Percentiles rank a stretch among this genome's conserved stretches.
phyloP scores from a whole-genome alignment of 1,284 basidiomycete species.

The Sporisorium iseilematis-ciliati region DNA sequence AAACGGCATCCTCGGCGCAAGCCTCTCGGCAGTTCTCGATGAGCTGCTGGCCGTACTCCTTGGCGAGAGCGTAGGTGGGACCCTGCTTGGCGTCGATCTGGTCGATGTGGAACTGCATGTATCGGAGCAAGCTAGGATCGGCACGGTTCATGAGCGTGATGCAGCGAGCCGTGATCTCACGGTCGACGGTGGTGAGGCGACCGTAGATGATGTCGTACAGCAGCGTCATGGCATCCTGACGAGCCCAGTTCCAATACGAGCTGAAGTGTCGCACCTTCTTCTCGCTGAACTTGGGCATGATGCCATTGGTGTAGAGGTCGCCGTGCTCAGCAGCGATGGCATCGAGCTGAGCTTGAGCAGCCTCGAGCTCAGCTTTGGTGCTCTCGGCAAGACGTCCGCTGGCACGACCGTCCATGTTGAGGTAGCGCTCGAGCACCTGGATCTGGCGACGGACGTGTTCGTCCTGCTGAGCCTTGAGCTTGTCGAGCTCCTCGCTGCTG shows the following conservation, averaged over 20 bases:
- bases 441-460: conserved; percentile 92
- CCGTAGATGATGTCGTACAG: conserved; percentile 83
- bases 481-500: conserved; percentile 97
- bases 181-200: conserved; percentile 88
- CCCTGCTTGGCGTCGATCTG: conserved; percentile 81
- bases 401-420: conserved; percentile 89
- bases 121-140: conserved; percentile 75
- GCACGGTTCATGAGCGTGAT: conserved; percentile 97
- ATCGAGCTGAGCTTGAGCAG: conserved; percentile 88
- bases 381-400: conserved; percentile 89
- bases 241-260: conserved; percentile 99
- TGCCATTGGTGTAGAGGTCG: conserved; percentile 91
- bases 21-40: conserved; percentile 93
- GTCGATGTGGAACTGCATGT: conserved; percentile 97
- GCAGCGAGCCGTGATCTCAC: conserved; percentile 76
- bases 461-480: conserved; percentile 93
- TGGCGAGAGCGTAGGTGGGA: conserved; percentile 90
- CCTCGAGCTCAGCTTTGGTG: conserved; percentile 80
- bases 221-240: conserved; percentile 93
- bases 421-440: conserved; percentile 94
- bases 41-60: conserved; percentile 95
- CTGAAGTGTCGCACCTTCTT: conserved; percentile 97
- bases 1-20: conserved; percentile 83
- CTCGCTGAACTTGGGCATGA: conserved; percentile 91
- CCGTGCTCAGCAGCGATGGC: conserved; percentile 89